Conservation (phyloP, 257 asterid genomes). For the Capsicum pubescens region DNA sequence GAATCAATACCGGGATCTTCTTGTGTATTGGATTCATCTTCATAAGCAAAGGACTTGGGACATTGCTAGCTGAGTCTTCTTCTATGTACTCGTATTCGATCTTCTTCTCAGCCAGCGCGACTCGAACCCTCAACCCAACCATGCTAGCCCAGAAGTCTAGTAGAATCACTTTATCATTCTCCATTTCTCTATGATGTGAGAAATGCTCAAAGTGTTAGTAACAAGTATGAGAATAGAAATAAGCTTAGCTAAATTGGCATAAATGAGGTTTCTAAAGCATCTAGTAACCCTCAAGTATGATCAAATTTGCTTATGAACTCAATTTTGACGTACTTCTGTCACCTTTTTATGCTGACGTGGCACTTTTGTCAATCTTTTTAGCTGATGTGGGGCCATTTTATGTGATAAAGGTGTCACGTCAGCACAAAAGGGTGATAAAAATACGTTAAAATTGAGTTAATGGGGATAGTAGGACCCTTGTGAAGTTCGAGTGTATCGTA, state of each 20-base stretch:
- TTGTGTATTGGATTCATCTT: conserved; percentile 22
- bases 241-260: background rate
- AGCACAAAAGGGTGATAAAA: too few species aligned
- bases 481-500: too few species aligned
- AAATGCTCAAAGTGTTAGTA: background rate
- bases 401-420: too few species aligned
- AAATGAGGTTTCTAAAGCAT: background rate
- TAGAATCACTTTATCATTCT: conserved; percentile 15
- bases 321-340: too few species aligned
- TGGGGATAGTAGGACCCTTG: too few species aligned
- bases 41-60: background rate
- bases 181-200: background rate
- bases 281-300: too few species aligned
- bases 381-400: too few species aligned
- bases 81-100: conserved; percentile 20
- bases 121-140: conserved; percentile 10
- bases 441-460: too few species aligned
- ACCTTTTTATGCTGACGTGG: too few species aligned
- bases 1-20: conserved; percentile 18
- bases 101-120: conserved; percentile 27
- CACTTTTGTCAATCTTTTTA: too few species aligned
- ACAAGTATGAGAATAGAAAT: background rate
- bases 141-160: conserved; percentile 21
- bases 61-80: background rate
- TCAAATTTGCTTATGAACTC: too few species aligned